Conservation (phyloP, 306 rosid species). For the Parietaria judaica region DNA sequence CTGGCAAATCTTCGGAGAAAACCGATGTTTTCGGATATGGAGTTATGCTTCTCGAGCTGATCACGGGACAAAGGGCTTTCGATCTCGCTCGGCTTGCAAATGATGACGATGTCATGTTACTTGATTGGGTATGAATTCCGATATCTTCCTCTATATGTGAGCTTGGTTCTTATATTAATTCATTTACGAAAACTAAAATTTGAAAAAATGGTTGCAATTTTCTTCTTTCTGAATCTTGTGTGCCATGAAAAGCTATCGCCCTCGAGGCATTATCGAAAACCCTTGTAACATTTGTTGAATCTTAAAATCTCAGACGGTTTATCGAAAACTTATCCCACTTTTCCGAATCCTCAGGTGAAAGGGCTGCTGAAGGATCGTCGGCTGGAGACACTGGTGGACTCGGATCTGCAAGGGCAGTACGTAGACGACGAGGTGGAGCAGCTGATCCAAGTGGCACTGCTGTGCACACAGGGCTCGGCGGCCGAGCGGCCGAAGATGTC, state of each 20-base stretch:
- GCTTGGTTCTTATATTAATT: background rate
- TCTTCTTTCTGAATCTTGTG: too few species aligned
- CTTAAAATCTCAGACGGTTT: too few species aligned
- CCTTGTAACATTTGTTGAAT: too few species aligned
- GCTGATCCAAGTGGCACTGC: conserved; percentile 75
- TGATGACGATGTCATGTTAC: conserved; percentile 78
- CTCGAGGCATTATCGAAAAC: too few species aligned
- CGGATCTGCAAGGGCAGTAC: conserved; percentile 61
- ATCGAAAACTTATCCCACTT: too few species aligned
- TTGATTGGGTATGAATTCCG: conserved; percentile 73
- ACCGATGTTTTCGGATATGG: conserved; percentile 96
- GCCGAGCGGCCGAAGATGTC: conserved; percentile 92
- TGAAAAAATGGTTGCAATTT: too few species aligned
- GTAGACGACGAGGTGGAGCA: conserved; percentile 55
- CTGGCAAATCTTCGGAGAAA: conserved; percentile 91
- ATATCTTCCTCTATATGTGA: background rate
- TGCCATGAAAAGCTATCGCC: too few species aligned
- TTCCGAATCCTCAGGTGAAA: conserved; percentile 47
- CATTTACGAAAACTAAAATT: background rate
- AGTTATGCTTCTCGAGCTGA: conserved; percentile 95
- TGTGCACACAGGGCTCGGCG: conserved; percentile 77
- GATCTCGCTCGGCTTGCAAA: conserved; percentile 95
- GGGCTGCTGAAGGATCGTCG: conserved; percentile 65
- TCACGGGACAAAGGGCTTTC: conserved; percentile 92
- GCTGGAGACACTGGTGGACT: conserved; percentile 68